A percentile compares a stretch with the other conserved stretches of the same genome.
phyloP scores from a whole-genome alignment of 2,329 filamentous ascomycete genomes.

The Pestalotiopsis sp. region DNA sequence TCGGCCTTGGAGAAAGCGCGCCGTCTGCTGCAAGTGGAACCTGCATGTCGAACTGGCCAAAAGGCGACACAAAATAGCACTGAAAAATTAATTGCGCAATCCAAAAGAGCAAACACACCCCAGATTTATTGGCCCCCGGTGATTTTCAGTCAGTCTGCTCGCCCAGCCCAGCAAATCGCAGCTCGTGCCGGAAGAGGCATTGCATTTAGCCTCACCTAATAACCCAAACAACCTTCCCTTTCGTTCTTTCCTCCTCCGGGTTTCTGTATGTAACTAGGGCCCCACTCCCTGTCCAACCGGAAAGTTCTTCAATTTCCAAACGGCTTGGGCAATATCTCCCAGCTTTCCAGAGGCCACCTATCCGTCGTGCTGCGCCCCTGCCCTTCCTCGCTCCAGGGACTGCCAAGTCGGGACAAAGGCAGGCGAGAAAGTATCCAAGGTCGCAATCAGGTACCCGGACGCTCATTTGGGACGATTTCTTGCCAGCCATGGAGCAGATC shows the following conservation, averaged over 20 bases:
- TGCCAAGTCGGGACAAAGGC: conserved; percentile 1
- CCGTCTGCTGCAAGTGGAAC: neutral
- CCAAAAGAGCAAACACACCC: neutral
- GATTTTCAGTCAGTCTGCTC: neutral
- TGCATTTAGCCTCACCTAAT: conserved; percentile 12
- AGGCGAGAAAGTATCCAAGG: neutral
- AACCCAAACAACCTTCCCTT: conserved; percentile 4
- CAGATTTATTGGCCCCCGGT: neutral
- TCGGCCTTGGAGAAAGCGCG: neutral
- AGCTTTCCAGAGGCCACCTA: conserved; percentile 11
- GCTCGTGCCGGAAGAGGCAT: conserved; percentile 2
- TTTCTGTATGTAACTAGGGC: neutral
- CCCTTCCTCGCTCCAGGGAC: neutral
- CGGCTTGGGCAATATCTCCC: neutral
- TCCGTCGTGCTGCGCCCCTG: neutral
- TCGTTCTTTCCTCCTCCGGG: neutral
- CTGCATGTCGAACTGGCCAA: neutral
- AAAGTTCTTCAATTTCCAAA: neutral
- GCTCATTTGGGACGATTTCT: neutral
- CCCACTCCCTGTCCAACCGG: conserved; percentile 3
- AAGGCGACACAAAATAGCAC: neutral
- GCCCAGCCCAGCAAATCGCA: conserved; percentile 1
- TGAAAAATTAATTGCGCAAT: neutral
- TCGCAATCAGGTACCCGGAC: neutral
- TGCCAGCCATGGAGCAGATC: neutral